Evolutionary conservation across 2,329 filamentous ascomycete species (phyloP).

Genomic region (Lasiodiplodia hormozganensis): DNA sequence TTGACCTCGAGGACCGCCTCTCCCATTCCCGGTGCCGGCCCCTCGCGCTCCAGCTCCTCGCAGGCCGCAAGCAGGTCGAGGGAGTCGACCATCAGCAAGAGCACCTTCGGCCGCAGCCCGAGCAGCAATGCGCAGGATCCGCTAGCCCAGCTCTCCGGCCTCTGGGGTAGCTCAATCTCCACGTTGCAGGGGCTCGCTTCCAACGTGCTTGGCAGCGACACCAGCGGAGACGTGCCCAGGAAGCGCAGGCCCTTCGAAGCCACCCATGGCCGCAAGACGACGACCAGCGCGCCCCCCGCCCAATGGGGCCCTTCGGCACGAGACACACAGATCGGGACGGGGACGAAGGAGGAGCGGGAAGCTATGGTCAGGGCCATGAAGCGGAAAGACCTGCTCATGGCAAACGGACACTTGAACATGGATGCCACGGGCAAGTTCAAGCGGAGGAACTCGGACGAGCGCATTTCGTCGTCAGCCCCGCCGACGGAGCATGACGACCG

Average conservation of each 20-base stretch:
- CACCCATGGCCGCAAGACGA: constrained; percentile 38
- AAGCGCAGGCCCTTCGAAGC: constrained; percentile 42
- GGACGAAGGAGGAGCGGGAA: constrained; percentile 55
- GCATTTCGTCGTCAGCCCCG: constrained; percentile 53
- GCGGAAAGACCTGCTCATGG: constrained; percentile 55
- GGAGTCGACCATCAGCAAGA: constrained; percentile 15
- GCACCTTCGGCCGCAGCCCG: constrained; percentile 2
- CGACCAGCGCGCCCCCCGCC: constrained; percentile 49
- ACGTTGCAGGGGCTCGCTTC: constrained; percentile 58
- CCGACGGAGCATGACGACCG: constrained; percentile 66
- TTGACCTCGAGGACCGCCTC: constrained; percentile 49
- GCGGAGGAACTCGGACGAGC: constrained; percentile 72
- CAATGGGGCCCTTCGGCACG: constrained; percentile 56
- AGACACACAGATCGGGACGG: constrained; percentile 50
- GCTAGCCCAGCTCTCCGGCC: constrained; percentile 48
- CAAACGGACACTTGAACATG: constrained; percentile 48
- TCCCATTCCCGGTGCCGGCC: constrained; percentile 49
- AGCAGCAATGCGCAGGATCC: constrained; percentile 37
- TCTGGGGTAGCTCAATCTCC: constrained; percentile 58
- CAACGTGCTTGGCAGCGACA: constrained; percentile 50
- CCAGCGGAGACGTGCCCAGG: constrained; percentile 36
- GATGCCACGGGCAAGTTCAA: constrained; percentile 62
- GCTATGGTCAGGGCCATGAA: constrained; percentile 57
- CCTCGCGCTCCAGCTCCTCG: constrained; percentile 41
- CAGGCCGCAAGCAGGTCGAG: constrained; percentile 28